Evolutionary conservation across 176 grass and related monocot species (phyloP), one percentile per base, ranked within the genome.

Genomic region (Guadua angustifolia): DNA sequence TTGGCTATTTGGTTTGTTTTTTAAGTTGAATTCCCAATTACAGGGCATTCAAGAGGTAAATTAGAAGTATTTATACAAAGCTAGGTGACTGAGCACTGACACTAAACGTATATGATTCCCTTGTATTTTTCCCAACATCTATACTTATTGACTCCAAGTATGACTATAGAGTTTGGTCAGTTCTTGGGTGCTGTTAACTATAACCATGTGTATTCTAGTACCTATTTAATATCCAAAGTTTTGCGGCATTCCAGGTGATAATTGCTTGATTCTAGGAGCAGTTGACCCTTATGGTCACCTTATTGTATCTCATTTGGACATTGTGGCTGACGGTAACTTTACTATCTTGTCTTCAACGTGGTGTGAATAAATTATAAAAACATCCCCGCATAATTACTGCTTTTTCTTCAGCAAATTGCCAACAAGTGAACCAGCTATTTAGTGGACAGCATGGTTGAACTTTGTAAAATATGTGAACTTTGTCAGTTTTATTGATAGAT

Each of bases 251-350:
- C 51, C 88, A 98, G 93, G 78, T 81, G 87, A 92, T 75, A 84
- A 85, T n/a, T 90, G 87, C 77, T 94, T 98, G 77, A 90, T 98
- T 90, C 74, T 98, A 70, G 96, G 96, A 78, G 90, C 91, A 21
- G 93, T 92, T 21, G 96, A 98, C 58, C 87, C 85, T 18, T 95
- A 90, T 66, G 91, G 96, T 14, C 96, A 98, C 74, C 79, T 98
- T 75, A 98, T 95, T 83, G 85, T 98, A 62, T 98, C 96, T 50
- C 77, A 39, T 77, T 69, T 98, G 75, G 89, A 95, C 46, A 86
- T 32, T 26, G 64, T 71, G 39, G 79, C 71, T 84, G 85, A 94
- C 87, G 93, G 93, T 98, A 98, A 85, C 50, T 88, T 90, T 81
- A 85, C 77, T 83, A 51, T 58, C 38, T 73, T 88, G 43, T 82